Conservation (phyloP, 2,329 filamentous ascomycete genomes). For the Arthrobotrys entomopaga region DNA sequence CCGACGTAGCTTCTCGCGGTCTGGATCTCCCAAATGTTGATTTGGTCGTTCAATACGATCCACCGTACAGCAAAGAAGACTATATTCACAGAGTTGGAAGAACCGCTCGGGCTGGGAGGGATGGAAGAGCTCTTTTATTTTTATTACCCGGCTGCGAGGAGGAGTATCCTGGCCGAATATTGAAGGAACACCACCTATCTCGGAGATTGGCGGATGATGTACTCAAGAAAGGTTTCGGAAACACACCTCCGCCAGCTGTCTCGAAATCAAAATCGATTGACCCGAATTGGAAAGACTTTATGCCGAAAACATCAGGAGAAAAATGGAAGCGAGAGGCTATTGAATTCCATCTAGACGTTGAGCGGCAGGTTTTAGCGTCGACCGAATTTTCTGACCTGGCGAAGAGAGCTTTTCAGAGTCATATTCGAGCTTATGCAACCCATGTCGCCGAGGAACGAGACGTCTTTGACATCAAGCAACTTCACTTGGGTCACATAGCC, state of each 20-base stretch:
- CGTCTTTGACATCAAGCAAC: slow-evolving; percentile 89
- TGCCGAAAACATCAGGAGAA: slow-evolving; percentile 57
- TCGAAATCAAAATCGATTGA: slow-evolving; percentile 37
- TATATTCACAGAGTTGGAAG: slow-evolving; percentile 94
- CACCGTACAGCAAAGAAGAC: slow-evolving; percentile 90
- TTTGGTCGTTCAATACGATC: slow-evolving; percentile 94
- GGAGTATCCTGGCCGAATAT: slow-evolving; percentile 77
- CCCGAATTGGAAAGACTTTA: slow-evolving; percentile 59
- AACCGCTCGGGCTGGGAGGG: slow-evolving; percentile 89
- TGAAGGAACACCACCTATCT: slow-evolving; percentile 75
- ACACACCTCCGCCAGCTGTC: slow-evolving; percentile 57
- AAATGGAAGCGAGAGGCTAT: slow-evolving; percentile 49
- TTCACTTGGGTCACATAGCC: slow-evolving; percentile 91
- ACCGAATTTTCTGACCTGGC: slow-evolving; percentile 74
- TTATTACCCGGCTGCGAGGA: slow-evolving; percentile 91
- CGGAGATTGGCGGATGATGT: slow-evolving; percentile 73
- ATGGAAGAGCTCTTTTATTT: slow-evolving; percentile 88
- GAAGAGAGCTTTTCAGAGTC: slow-evolving; percentile 85
- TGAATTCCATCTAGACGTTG: slow-evolving; percentile 66
- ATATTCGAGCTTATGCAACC: slow-evolving; percentile 93
- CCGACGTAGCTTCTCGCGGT: slow-evolving; percentile 93
- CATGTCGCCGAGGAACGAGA: slow-evolving; percentile 84
- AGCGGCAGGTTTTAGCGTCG: slow-evolving; percentile 63
- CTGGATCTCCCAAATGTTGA: slow-evolving; percentile 96
- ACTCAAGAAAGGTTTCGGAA: slow-evolving; percentile 72